Percentiles rank a stretch among this genome's conserved stretches.
Evolutionary conservation across 352 stramenopile species (phyloP).

Genomic region (Globisporangium spiculum): DNA sequence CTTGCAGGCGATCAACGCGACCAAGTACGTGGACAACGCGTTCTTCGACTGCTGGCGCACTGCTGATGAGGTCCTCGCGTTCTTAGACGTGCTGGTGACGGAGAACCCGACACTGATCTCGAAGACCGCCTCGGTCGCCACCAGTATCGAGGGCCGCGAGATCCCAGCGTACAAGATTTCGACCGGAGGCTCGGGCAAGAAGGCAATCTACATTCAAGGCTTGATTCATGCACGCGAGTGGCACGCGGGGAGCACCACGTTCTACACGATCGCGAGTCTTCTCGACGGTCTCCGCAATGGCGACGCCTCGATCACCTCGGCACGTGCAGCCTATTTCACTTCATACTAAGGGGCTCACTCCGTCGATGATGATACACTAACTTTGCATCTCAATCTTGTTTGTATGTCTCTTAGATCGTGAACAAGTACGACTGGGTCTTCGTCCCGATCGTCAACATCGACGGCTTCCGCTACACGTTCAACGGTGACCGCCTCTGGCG

Average conservation of each 20-base stretch:
- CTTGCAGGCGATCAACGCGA: not conserved
- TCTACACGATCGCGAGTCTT: slow-evolving; percentile 14
- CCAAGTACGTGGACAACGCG: slow-evolving; percentile 18
- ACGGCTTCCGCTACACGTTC: slow-evolving; percentile 32
- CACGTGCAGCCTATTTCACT: not conserved
- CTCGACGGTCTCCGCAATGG: slow-evolving; percentile 20
- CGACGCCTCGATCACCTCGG: slow-evolving; percentile 9
- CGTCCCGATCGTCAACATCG: slow-evolving; percentile 35
- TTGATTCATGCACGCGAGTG: slow-evolving; percentile 19
- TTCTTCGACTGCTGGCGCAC: slow-evolving; percentile 36
- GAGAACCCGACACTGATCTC: slow-evolving; percentile 11
- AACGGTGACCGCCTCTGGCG: slow-evolving; percentile 25
- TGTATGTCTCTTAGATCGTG: not conserved
- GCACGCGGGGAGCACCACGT: slow-evolving; percentile 13
- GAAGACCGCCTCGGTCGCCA: slow-evolving; percentile 12
- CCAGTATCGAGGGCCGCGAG: slow-evolving; percentile 13
- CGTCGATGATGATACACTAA: too few relatives aligned
- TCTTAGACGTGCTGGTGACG: slow-evolving; percentile 20
- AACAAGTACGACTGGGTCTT: slow-evolving; percentile 26
- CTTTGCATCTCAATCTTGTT: not conserved
- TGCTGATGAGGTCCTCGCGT: slow-evolving; percentile 23
- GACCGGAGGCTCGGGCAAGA: slow-evolving; percentile 1
- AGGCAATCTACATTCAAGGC: slow-evolving; percentile 20
- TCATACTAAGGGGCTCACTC: not conserved
- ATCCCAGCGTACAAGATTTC: slow-evolving; percentile 29